Evolutionary conservation across 331 rosid species (phyloP), one percentile per base, ranked within the genome.

Genomic region (Erythrophleum ivorense): DNA sequence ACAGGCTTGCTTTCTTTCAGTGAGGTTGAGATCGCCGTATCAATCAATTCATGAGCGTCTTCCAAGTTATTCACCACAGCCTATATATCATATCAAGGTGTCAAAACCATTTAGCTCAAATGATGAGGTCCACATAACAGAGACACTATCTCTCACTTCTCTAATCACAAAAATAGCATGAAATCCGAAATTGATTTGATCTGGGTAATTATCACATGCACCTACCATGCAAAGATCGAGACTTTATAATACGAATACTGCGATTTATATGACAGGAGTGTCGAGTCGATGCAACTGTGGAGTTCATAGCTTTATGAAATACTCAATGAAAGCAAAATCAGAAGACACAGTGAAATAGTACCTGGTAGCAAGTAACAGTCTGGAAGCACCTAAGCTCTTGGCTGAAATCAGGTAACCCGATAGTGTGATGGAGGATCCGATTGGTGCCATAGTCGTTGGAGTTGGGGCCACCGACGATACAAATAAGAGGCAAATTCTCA

Each of bases 1-100:
- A 86, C 90, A 52, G 90, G 90, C 74, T 89, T 89, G 90, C 92
- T 89, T 46, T 89, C 92, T 82, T 86, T 81, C 72, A 89, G 18
- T 9, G 88, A 50, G 0, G 90, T 85, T 63, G 87, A 82, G 21
- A 89, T 87, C 1, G 92, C 90, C 0, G 78, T 80, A 15, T 89
- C 92, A 31, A 89, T 86, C 88, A 75, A 53, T 73, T 89, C 90
- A 64, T 86, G 88, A 48, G 86, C 90, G 52, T 87, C 88, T 50
- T 89, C 90, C 73, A 84, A 66, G 81, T 89, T 77, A 59, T 82
- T 86, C 4, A 87, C 90, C 81, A 89, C 80, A 43, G 88, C 92
- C 90, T 89, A 48, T 59, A 60, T 58, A 60, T 58, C 76, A 79
- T 69, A 68, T 59, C 53, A 86, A 48, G 13, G 16, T 33, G 38